Conservation (phyloP, 148 eudicot species). For the Nyssa sinensis region DNA sequence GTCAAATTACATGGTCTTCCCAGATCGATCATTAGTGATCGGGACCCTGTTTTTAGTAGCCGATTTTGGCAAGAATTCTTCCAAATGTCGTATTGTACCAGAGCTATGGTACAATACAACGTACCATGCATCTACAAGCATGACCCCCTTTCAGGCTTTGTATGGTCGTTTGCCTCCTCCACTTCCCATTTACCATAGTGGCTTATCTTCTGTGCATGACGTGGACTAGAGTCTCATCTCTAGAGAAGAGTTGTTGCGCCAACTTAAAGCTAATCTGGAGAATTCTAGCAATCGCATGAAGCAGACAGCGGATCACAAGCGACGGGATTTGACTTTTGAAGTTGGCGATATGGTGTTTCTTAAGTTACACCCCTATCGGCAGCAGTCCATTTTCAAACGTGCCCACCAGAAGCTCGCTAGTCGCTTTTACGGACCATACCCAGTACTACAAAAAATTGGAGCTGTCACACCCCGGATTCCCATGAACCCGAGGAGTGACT, state of each 20-base stretch:
- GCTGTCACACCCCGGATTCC: no score
- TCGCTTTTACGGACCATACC: no score
- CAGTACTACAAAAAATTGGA: no score
- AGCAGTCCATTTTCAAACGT: not conserved
- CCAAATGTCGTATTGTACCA: no score
- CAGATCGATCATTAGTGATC: not conserved
- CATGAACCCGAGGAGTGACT: no score
- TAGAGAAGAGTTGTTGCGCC: not conserved
- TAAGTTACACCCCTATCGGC: not conserved
- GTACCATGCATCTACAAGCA: not conserved
- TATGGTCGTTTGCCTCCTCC: not conserved
- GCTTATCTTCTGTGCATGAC: not conserved
- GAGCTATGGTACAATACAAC: slow-evolving; percentile 3
- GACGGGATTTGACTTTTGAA: not conserved
- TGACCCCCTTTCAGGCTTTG: not conserved
- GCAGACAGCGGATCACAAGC: not conserved
- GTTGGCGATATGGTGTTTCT: not conserved
- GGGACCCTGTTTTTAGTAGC: not conserved
- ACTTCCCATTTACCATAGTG: not conserved
- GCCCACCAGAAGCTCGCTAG: no score
- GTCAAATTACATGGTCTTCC: no score
- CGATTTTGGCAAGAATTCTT: slow-evolving; percentile 1
- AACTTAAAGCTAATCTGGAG: not conserved
- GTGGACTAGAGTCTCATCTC: not conserved
- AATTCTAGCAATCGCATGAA: not conserved